Conservation (phyloP, 2,329 filamentous ascomycete species). For the Didymella sp. region DNA sequence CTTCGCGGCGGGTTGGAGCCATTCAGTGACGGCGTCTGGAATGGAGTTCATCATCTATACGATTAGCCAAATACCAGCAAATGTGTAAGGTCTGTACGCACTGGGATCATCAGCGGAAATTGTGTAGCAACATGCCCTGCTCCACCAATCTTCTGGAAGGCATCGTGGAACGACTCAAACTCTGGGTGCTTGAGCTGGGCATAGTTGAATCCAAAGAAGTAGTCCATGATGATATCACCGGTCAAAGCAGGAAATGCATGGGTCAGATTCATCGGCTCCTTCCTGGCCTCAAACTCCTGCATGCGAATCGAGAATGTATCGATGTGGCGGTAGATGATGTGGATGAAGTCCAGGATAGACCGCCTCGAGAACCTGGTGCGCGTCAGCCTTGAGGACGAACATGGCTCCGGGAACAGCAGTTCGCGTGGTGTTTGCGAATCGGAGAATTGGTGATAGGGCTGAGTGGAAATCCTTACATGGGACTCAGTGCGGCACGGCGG, state of each 20-base stretch:
- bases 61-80: neutral
- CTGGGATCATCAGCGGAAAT: slow-evolving; percentile 41
- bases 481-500: slow-evolving; percentile 41
- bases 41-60: slow-evolving; percentile 43
- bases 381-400: neutral
- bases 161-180: slow-evolving; percentile 47
- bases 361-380: slow-evolving; percentile 44
- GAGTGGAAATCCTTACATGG: slow-evolving; percentile 34
- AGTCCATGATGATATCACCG: slow-evolving; percentile 57
- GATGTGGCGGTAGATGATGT: slow-evolving; percentile 47
- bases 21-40: slow-evolving; percentile 39
- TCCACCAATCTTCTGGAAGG: slow-evolving; percentile 42
- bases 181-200: slow-evolving; percentile 42
- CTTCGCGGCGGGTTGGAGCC: slow-evolving; percentile 43
- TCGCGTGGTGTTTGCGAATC: neutral
- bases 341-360: slow-evolving; percentile 45
- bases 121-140: slow-evolving; percentile 45
- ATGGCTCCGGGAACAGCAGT: neutral
- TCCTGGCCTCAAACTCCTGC: slow-evolving; percentile 40
- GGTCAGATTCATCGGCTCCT: slow-evolving; percentile 41
- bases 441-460: neutral
- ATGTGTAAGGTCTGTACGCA: slow-evolving; percentile 17
- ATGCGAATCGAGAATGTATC: slow-evolving; percentile 40
- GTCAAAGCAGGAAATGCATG: slow-evolving; percentile 51
- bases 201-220: slow-evolving; percentile 50